Percentiles rank a stretch among this genome's conserved stretches.
Conservation (phyloP, 1,284 basidiomycete genomes). For the Erythrobasidium hasegawianum region DNA sequence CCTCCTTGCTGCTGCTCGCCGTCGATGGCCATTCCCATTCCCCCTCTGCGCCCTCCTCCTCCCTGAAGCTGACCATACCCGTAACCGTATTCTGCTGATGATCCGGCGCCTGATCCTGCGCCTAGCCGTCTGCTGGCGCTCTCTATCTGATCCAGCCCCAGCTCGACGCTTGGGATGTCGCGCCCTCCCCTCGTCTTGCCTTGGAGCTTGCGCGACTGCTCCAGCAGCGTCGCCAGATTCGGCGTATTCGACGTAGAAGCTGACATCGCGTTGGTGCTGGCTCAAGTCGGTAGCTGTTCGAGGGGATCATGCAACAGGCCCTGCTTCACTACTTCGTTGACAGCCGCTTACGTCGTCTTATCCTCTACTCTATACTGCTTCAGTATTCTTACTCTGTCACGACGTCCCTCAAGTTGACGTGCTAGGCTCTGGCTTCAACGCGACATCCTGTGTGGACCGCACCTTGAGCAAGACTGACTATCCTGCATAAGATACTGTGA, state of each 20-base stretch:
- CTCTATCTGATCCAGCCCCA: slow-evolving; percentile 88
- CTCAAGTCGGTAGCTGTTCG: neutral
- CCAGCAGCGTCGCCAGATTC: slow-evolving; percentile 41
- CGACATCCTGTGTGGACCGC: no score
- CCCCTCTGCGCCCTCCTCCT: neutral
- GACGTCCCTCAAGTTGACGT: no score
- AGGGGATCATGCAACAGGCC: no score
- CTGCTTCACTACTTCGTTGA: no score
- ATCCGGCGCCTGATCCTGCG: neutral
- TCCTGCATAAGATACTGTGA: no score
- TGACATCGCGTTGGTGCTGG: neutral
- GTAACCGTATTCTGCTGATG: no score
- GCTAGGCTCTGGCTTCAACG: no score
- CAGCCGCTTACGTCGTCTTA: no score
- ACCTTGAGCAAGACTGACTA: no score
- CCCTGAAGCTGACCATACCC: slow-evolving; percentile 46
- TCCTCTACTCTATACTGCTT: no score
- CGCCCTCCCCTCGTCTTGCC: slow-evolving; percentile 54
- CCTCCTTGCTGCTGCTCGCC: slow-evolving; percentile 25
- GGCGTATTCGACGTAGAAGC: slow-evolving; percentile 14
- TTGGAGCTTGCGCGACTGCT: slow-evolving; percentile 45
- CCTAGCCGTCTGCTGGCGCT: slow-evolving; percentile 71
- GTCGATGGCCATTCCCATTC: slow-evolving; percentile 21
- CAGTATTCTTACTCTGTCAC: no score
- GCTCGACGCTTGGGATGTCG: slow-evolving; percentile 76